phyloP scores from a whole-genome alignment of 768 basidiomycete genomes.

The Crepidotus variabilis region DNA sequence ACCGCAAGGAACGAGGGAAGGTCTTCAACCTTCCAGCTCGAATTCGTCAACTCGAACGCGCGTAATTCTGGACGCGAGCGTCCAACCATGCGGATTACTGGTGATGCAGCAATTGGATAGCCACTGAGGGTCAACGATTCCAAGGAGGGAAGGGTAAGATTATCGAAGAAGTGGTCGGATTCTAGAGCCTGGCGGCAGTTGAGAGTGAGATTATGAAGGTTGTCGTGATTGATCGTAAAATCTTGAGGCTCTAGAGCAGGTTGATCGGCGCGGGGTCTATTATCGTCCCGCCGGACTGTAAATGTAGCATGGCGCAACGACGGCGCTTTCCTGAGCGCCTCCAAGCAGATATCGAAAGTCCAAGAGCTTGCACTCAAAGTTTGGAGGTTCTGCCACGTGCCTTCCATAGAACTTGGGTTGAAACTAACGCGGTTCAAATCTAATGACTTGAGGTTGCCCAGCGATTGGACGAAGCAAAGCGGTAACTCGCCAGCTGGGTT shows the following conservation, averaged over 20 bases:
- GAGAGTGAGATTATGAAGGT: neutral
- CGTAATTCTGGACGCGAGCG: neutral
- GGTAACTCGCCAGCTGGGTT: neutral
- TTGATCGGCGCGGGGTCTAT: neutral
- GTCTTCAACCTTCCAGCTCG: neutral
- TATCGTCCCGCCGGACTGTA: neutral
- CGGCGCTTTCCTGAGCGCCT: neutral
- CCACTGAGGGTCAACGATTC: neutral
- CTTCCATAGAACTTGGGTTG: neutral
- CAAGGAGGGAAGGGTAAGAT: neutral
- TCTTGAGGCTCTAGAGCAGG: neutral
- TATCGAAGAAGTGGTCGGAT: neutral
- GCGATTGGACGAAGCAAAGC: neutral
- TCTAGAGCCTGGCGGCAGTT: neutral
- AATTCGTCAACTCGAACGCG: neutral
- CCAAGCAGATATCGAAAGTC: neutral
- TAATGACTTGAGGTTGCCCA: neutral
- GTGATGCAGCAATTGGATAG: neutral
- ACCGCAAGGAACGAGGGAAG: no score
- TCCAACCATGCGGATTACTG: neutral
- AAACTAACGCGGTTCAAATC: neutral
- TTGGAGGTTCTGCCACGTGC: neutral
- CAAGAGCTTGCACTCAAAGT: neutral
- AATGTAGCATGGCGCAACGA: neutral
- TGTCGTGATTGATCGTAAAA: neutral